Percentiles rank a stretch among this genome's conserved stretches.
Evolutionary conservation across 2,329 filamentous ascomycete genomes (phyloP).

Genomic region (Didymella pinodella): DNA sequence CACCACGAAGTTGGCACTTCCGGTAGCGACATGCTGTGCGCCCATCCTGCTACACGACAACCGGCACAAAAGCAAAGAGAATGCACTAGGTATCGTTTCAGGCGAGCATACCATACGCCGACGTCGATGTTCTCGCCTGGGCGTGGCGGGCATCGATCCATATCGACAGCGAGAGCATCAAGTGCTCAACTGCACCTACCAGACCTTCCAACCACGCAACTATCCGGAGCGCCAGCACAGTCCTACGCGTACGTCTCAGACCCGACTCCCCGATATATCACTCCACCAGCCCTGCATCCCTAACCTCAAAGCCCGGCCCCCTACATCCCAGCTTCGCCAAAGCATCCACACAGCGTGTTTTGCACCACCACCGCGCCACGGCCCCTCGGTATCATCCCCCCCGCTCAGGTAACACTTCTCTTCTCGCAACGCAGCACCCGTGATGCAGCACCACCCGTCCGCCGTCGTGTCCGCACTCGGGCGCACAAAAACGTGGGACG

Average conservation of each 20-base stretch:
- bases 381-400: background rate
- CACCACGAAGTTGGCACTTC: conserved; percentile 15
- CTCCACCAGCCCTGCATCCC: conserved; percentile 12
- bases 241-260: background rate
- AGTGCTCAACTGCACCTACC: background rate
- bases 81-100: conserved; percentile 12
- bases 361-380: conserved; percentile 4
- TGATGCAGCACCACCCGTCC: background rate
- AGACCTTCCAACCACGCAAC: too few relatives aligned
- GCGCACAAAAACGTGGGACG: conserved; percentile 7
- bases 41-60: conserved; percentile 17
- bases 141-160: background rate
- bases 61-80: conserved; percentile 4
- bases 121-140: conserved; percentile 1
- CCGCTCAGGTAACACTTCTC: background rate
- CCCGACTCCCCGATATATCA: background rate
- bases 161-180: background rate
- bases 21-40: conserved; percentile 20
- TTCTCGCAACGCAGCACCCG: background rate
- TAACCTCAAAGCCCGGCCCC: conserved; percentile 7
- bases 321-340: conserved; percentile 8
- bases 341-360: background rate
- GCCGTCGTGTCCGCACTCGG: conserved; percentile 3
- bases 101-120: background rate
- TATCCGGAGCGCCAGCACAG: background rate